Evolutionary conservation across 148 eudicot species (phyloP), one percentile per base, ranked within the genome.

Genomic region (Vaccinium macrocarpon): DNA sequence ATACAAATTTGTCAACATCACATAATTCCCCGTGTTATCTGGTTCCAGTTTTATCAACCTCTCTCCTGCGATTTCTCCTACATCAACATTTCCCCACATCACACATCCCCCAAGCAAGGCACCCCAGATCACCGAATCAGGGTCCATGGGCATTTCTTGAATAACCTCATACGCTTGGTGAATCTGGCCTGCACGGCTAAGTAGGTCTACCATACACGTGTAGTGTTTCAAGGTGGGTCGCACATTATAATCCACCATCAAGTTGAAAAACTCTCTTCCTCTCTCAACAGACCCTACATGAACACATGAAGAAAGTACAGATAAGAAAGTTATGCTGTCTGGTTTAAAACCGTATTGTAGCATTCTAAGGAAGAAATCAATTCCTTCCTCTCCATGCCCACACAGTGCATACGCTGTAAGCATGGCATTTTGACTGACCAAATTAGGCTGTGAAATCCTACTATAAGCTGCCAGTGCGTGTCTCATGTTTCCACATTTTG

Each of bases 41-140:
- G 95, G 92, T 84, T 92, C 93, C 79, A 89, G 35, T 25, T 85
- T 85, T 77, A 92, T 83, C 52, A 92, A 90, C 85, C 78, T 85
- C 57, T 87, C 62, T 14, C 92, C 95, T 68, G 91, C 93, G 38
- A 88, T 51, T 82, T 91, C 91, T 23, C 95, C 95, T 11, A 88
- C 18, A 53, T 82, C 85, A 2, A 89, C 87, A 84, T 87, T 73
- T 56, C 93, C 83, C 19, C 81, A 85, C 42, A 51, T 56, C 55
- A 88, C 87, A 75, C 93, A 92, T 4, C 91, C 95, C 57, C 92
- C 91, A 46, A 92, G 92, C 81, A 91, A 85, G 16, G 95, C 93
- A 66, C 92, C 90, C 92, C 93, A 92, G 23, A 89, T 91, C 81
- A 92, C 91, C 35, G 90, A 78, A 86, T 92, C 93, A 68, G 92